Evolutionary conservation across 148 eudicot genomes (phyloP).

Genomic region (Agrostemma githago): DNA sequence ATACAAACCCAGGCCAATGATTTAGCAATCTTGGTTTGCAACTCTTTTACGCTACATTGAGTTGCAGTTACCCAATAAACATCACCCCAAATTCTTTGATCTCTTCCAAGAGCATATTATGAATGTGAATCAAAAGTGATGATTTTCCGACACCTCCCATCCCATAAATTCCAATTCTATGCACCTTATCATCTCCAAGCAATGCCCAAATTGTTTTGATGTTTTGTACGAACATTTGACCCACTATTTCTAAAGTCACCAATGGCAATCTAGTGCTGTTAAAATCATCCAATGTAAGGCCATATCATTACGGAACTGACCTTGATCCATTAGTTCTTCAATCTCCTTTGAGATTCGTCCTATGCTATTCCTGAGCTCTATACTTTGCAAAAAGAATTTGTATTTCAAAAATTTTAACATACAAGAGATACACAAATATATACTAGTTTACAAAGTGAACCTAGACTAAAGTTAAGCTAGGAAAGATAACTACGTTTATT

Average conservation of each 20-base stretch:
- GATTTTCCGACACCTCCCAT: slow-evolving; percentile 27
- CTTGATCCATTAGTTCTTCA: slow-evolving; percentile 1
- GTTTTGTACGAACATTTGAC: neutral
- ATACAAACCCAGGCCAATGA: slow-evolving; percentile 10
- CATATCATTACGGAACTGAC: slow-evolving; percentile 11
- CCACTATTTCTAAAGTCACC: neutral
- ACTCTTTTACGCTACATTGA: neutral
- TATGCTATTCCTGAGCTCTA: neutral
- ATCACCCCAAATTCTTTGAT: neutral
- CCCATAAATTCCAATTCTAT: slow-evolving; percentile 11
- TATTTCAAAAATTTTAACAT: no score
- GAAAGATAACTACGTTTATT: no score
- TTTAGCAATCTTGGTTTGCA: slow-evolving; percentile 17
- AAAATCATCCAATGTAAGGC: slow-evolving; percentile 8
- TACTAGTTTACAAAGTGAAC: no score
- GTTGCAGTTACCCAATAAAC: slow-evolving; percentile 12
- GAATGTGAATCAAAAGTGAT: slow-evolving; percentile 11
- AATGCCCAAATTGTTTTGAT: neutral
- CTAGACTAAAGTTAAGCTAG: no score
- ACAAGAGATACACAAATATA: no score
- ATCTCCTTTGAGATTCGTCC: neutral
- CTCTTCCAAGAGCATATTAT: neutral
- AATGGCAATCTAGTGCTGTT: slow-evolving; percentile 9
- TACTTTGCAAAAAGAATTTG: neutral
- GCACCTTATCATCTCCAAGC: neutral